A percentile compares a stretch with the other conserved stretches of the same genome.
Evolutionary conservation across 164 flowering plant genomes (phyloP).

Genomic region (Vitis rotundifolia): DNA sequence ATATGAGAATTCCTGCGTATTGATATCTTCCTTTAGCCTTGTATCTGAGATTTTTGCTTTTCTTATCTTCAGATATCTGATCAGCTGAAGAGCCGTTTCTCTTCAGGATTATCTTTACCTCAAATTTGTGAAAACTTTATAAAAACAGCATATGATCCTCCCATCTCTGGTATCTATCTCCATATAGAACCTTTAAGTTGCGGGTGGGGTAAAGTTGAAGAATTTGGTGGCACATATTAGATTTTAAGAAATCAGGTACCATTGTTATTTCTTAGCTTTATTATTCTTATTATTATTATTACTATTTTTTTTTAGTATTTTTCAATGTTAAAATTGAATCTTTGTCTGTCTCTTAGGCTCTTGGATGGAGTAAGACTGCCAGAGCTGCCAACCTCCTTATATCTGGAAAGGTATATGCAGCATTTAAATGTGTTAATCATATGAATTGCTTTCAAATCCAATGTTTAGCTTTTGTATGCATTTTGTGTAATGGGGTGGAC

Average conservation of each 20-base stretch:
- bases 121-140: conserved; percentile 85
- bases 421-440: neutral
- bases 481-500: no score
- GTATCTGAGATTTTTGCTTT: neutral
- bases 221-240: conserved; percentile 78
- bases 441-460: no score
- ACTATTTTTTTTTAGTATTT: no score
- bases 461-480: no score
- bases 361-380: no score
- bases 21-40: neutral
- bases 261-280: neutral
- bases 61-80: conserved; percentile 67
- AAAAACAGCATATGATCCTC: conserved; percentile 95
- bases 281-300: neutral
- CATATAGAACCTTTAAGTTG: conserved; percentile 80
- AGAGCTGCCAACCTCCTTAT: neutral
- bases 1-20: neutral
- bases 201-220: conserved; percentile 98
- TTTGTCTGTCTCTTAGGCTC: no score
- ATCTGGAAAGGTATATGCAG: neutral
- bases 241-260: conserved; percentile 86
- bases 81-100: conserved; percentile 80
- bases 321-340: no score
- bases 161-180: conserved; percentile 81
- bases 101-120: conserved; percentile 80